A percentile compares a stretch with the other conserved stretches of the same genome.
Conservation (phyloP, 2,329 filamentous ascomycete genomes). For the Aspergillus spinulosporus region DNA sequence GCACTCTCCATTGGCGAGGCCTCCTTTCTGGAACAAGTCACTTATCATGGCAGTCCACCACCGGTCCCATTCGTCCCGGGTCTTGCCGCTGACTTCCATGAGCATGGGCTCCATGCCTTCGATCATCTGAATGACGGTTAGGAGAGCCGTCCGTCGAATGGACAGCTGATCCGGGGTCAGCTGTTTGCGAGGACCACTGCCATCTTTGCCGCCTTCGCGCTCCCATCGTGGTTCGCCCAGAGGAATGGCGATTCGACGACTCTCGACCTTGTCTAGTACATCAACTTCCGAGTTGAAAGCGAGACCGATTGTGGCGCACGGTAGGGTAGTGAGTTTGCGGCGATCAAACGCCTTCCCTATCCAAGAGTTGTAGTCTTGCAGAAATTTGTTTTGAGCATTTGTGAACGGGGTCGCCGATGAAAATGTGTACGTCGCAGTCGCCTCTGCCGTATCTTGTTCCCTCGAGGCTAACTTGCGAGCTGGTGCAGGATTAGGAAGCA, state of each 20-base stretch:
- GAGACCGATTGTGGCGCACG: slow-evolving; percentile 76
- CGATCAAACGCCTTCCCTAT: slow-evolving; percentile 71
- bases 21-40: slow-evolving; percentile 75
- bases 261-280: slow-evolving; percentile 66
- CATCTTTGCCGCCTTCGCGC: slow-evolving; percentile 56
- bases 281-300: slow-evolving; percentile 79
- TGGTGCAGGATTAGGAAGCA: slow-evolving; percentile 73
- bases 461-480: slow-evolving; percentile 59
- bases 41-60: slow-evolving; percentile 88
- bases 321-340: slow-evolving; percentile 69
- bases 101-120: slow-evolving; percentile 81
- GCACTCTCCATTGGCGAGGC: slow-evolving; percentile 80
- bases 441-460: slow-evolving; percentile 63
- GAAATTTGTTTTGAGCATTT: slow-evolving; percentile 74
- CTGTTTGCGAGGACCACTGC: slow-evolving; percentile 44
- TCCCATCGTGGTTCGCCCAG: slow-evolving; percentile 86
- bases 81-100: slow-evolving; percentile 79
- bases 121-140: slow-evolving; percentile 79
- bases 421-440: slow-evolving; percentile 78
- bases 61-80: slow-evolving; percentile 85
- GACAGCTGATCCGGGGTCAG: slow-evolving; percentile 70
- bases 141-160: slow-evolving; percentile 74
- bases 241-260: slow-evolving; percentile 80
- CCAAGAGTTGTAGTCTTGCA: slow-evolving; percentile 84
- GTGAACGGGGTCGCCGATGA: slow-evolving; percentile 80